These are phyloP conservation scores for Tolypocladium tropicale DNA, from an alignment of 2,329 filamentous ascomycete genomes.

Conservation along the genomic window DNA sequence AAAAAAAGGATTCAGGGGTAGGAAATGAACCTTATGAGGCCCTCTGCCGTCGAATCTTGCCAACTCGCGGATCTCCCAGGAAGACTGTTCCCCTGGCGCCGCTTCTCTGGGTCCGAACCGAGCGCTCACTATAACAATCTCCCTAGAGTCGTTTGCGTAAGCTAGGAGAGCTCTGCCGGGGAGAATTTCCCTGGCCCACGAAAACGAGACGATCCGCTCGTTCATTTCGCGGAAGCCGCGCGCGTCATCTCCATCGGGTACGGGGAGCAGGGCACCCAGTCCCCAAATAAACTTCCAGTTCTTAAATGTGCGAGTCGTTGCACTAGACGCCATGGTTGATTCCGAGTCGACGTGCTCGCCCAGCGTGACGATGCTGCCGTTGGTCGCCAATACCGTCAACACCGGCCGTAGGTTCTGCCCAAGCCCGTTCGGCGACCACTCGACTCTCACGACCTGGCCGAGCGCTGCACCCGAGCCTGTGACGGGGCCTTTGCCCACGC, in stretches of 20 bases:
- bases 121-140: constrained; percentile 41
- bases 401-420: constrained; percentile 43
- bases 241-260: constrained; percentile 30
- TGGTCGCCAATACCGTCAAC: constrained; percentile 38
- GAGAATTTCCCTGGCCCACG: constrained; percentile 38
- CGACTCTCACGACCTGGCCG: constrained; percentile 42
- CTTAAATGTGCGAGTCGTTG: constrained; percentile 29
- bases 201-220: constrained; percentile 39
- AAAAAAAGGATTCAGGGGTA: too few relatives aligned
- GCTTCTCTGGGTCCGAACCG: constrained; percentile 21
- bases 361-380: constrained; percentile 38
- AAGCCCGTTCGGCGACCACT: constrained; percentile 50
- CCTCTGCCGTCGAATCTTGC: constrained; percentile 36
- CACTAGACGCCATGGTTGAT: constrained; percentile 16
- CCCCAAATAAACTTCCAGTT: constrained; percentile 47
- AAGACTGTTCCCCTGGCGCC: constrained; percentile 13
- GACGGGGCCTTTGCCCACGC: constrained; percentile 35
- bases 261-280: constrained; percentile 38
- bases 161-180: constrained; percentile 35
- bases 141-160: constrained; percentile 38
- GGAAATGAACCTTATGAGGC: constrained; percentile 25
- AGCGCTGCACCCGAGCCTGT: constrained; percentile 38
- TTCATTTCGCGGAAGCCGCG: constrained; percentile 23
- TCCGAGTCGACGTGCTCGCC: constrained; percentile 32
- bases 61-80: constrained; percentile 42